Base-by-base conservation (phyloP, 768 basidiomycete species). In the Cyathus striatus region DNA sequence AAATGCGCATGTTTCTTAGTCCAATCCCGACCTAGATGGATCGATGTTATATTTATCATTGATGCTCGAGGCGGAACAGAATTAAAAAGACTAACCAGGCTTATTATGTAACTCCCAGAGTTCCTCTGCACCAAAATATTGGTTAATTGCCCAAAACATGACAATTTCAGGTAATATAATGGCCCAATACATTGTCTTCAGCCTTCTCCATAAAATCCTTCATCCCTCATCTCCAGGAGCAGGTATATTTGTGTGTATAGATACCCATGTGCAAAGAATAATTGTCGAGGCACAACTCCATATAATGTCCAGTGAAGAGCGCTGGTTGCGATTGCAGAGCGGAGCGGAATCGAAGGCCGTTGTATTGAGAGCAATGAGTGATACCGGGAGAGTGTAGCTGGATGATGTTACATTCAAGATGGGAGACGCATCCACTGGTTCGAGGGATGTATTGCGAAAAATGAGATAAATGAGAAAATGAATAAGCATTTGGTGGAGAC, bases 1-100 rank as follows among this genome's bases (percentile, higher is more conserved):
- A 43, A 43, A 36, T 16, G 23, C 12, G n/a, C 42, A 25, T 43
- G 42, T 27, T 18, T 43, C 17, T 17, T 5, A 12, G 36, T 43
- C 42, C 42, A 43, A 13, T 16, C 30, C 13, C 30, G 30, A 16
- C 16, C 30, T 32, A n/a, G n/a, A n/a, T 12, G 30, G 30, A 12
- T 12, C 30, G 30, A 12, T 12, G 4, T 32, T 12, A 16, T 32
- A 32, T 32, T 32, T 16, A 32, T 12, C 30, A 4, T 32, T 16
- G 30, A 12, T 3, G n/a, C n/a, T n/a, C n/a, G n/a, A n/a, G n/a
- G n/a, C n/a, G 30, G 30, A 12, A 32, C 16, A 12, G 12, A 32
- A 32, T 32, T 12, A 12, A 16, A 4, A 12, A 32, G 16, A 32
- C 16, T 32, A 32, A 32, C 12, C 16, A 32, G 13, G 13, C 16